These are phyloP conservation scores for Nitzschia putrida DNA, from an alignment of 108 stramenopile species.

Conservation along the genomic window DNA sequence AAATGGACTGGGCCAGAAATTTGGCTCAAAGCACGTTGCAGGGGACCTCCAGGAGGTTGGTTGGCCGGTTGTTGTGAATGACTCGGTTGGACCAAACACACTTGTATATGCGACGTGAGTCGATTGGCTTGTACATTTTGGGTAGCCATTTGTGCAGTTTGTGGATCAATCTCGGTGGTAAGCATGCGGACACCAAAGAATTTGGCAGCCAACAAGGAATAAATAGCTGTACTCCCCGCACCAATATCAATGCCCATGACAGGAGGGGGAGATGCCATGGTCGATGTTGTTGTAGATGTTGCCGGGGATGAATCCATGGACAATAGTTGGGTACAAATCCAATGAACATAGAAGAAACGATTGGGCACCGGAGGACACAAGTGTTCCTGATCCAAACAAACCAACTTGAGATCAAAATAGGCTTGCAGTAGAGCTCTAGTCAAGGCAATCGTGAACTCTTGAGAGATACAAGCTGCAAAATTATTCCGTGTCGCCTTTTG, in stretches of 20 bases:
- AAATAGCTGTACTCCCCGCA: constrained; percentile 87
- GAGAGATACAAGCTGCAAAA: constrained; percentile 48
- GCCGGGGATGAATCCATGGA: neutral
- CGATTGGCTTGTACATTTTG: constrained; percentile 75
- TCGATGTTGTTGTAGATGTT: neutral
- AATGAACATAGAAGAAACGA: constrained; percentile 86
- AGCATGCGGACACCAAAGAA: constrained; percentile 58
- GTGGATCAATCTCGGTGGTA: constrained; percentile 85
- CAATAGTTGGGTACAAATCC: constrained; percentile 74
- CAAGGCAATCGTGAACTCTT: constrained; percentile 69
- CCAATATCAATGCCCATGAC: constrained; percentile 83
- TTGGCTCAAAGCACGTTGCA: constrained; percentile 14
- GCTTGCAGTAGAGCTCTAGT: constrained; percentile 78
- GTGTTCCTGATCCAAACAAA: constrained; percentile 67
- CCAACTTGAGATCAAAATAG: constrained; percentile 63
- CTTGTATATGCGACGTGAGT: constrained; percentile 50
- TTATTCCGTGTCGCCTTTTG: constrained; percentile 17
- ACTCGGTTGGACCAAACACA: constrained; percentile 48
- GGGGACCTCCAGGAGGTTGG: constrained; percentile 30
- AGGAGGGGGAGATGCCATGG: neutral
- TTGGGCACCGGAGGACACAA: constrained; percentile 93
- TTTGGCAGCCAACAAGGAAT: constrained; percentile 66
- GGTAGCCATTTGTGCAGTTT: constrained; percentile 66
- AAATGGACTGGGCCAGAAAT: constrained; percentile 56
- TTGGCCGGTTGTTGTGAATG: constrained; percentile 22